Conservation (phyloP, 805 yeast genomes). For the Candida yuanshanica region DNA sequence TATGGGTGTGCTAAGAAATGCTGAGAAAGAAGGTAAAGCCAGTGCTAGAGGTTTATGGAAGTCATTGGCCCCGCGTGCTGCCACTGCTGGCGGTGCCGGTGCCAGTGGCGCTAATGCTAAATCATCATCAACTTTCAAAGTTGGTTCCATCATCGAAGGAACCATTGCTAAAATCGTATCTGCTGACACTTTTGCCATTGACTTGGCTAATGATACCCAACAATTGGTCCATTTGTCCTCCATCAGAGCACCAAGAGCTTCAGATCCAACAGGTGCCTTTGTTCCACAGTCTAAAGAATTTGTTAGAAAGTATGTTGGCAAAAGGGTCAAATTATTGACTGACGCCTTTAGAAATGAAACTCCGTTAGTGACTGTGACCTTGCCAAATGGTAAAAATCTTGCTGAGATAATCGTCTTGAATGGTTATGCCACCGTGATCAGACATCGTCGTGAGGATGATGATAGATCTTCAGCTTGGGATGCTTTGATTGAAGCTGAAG, state of each 20-base stretch:
- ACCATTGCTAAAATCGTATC: conserved; percentile 56
- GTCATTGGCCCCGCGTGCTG: conserved; percentile 23
- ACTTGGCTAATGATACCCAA: conserved; percentile 39
- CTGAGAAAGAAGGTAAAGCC: conserved; percentile 56
- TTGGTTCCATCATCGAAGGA: conserved; percentile 50
- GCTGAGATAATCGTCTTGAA: conserved; percentile 52
- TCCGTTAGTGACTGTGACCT: conserved; percentile 53
- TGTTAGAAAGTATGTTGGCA: conserved; percentile 68
- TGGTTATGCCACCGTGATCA: conserved; percentile 75
- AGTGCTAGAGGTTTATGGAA: conserved; percentile 57
- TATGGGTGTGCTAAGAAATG: conserved; percentile 57
- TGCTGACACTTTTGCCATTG: conserved; percentile 60
- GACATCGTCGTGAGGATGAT: conserved; percentile 67
- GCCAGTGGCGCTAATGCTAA: conserved; percentile 16
- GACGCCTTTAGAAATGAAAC: conserved; percentile 69
- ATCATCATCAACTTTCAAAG: conserved; percentile 24
- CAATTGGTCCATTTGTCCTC: conserved; percentile 71
- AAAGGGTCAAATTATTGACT: conserved; percentile 51
- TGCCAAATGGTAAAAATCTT: conserved; percentile 51
- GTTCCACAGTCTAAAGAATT: conserved; percentile 68
- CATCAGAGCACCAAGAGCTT: conserved; percentile 64
- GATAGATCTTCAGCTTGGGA: conserved; percentile 79
- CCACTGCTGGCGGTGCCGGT: too few relatives aligned
- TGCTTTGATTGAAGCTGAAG: conserved; percentile 62
- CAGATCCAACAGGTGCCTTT: conserved; percentile 52